phyloP scores from a whole-genome alignment of 176 grass and related monocot species.

The Raddia distichophylla region DNA sequence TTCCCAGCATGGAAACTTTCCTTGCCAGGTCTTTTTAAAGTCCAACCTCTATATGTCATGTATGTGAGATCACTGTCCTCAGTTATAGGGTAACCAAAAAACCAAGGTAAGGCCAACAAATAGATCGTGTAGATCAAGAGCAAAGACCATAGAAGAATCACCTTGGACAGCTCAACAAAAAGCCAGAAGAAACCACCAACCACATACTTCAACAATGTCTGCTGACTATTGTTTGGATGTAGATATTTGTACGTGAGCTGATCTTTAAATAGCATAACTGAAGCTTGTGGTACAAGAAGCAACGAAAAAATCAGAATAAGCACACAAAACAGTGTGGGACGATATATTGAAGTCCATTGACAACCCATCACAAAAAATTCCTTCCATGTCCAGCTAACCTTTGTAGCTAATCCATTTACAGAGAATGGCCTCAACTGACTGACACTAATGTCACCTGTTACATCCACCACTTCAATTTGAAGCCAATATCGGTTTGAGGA shows the following conservation, averaged over 20 bases:
- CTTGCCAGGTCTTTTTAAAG: conserved; percentile 38
- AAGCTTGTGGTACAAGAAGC: conserved; percentile 66
- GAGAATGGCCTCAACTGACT: conserved; percentile 85
- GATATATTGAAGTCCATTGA: conserved; percentile 81
- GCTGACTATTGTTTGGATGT: conserved; percentile 40
- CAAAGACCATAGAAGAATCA: conserved; percentile 64
- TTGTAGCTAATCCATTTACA: conserved; percentile 68
- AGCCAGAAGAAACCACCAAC: conserved; percentile 53
- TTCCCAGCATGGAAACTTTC: conserved; percentile 50
- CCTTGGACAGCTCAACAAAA: conserved; percentile 68
- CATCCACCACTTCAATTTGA: conserved; percentile 79
- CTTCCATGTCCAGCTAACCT: conserved; percentile 85
- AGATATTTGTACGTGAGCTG: conserved; percentile 50
- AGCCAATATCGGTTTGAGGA: conserved; percentile 84
- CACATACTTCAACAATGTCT: conserved; percentile 48
- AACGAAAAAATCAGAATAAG: conserved; percentile 61
- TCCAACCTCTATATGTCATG: conserved; percentile 90
- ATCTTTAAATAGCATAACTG: conserved; percentile 57
- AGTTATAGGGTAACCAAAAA: conserved; percentile 76
- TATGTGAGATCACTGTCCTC: conserved; percentile 56
- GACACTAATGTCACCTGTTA: conserved; percentile 63
- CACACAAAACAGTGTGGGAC: conserved; percentile 56
- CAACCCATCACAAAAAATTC: conserved; percentile 89
- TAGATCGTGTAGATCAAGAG: conserved; percentile 70
- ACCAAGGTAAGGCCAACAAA: conserved; percentile 81